Percentiles rank a stretch among this genome's conserved stretches.
phyloP scores from a whole-genome alignment of 768 basidiomycete species.

The Leccinellum luteum region DNA sequence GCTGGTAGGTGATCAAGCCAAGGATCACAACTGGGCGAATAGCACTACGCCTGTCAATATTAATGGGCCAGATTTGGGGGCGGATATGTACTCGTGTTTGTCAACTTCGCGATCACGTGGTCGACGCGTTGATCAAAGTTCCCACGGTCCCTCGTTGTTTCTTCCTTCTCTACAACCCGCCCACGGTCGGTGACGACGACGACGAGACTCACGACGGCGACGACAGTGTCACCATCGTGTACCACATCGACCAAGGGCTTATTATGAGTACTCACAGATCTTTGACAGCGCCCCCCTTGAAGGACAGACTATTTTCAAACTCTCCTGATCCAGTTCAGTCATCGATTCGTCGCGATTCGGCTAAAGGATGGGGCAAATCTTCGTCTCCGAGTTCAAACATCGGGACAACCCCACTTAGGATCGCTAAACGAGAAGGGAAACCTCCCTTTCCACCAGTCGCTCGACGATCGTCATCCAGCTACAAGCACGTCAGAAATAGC shows the following conservation, averaged over 20 bases:
- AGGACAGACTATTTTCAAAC: constrained; percentile 60
- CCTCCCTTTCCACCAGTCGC: constrained; percentile 51
- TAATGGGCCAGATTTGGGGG: too few relatives aligned
- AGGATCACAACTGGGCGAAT: too few relatives aligned
- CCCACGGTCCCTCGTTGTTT: constrained; percentile 27
- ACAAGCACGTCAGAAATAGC: constrained; percentile 71
- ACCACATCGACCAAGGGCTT: constrained; percentile 1
- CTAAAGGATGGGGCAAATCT: constrained; percentile 59
- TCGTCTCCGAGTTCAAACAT: constrained; percentile 29
- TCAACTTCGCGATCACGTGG: constrained; percentile 28
- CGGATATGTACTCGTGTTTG: constrained; percentile 16
- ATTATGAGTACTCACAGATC: constrained; percentile 29
- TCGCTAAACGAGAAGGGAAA: constrained; percentile 63
- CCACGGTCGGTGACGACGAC: constrained; percentile 12
- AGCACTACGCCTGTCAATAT: too few relatives aligned
- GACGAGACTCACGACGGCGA: constrained; percentile 20
- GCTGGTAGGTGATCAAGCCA: too few relatives aligned
- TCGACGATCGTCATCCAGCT: constrained; percentile 74
- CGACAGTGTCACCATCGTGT: constrained; percentile 14
- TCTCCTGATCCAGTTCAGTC: constrained; percentile 63
- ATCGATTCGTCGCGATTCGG: constrained; percentile 61
- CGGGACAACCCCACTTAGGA: constrained; percentile 64
- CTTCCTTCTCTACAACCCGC: constrained; percentile 10
- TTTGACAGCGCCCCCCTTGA: constrained; percentile 44
- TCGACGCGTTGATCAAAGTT: constrained; percentile 23